Conservation (phyloP, 2,329 filamentous ascomycete genomes). For the Chaetothyriales sp. region DNA sequence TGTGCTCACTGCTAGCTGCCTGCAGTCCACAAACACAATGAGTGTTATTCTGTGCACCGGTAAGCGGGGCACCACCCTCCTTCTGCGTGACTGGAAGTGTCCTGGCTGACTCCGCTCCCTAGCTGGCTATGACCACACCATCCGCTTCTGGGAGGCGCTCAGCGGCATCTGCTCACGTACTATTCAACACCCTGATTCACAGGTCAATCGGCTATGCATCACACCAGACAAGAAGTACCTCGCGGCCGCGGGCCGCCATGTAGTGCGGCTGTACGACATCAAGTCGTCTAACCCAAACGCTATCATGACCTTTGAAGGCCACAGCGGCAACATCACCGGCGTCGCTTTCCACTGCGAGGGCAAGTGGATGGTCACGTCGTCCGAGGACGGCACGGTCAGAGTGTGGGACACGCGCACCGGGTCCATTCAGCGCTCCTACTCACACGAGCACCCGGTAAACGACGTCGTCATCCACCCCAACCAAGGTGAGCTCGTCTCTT, state of each 20-base stretch:
- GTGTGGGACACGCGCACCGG: conserved; percentile 89
- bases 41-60: conserved; percentile 56
- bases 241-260: conserved; percentile 66
- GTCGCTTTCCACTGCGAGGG: conserved; percentile 97
- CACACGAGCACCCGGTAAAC: conserved; percentile 76
- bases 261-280: conserved; percentile 96
- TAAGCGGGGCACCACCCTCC: conserved; percentile 23
- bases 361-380: conserved; percentile 99
- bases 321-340: conserved; percentile 89
- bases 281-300: conserved; percentile 95
- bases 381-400: conserved; percentile 91
- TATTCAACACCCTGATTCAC: conserved; percentile 94
- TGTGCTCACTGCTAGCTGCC: neutral
- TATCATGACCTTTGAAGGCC: conserved; percentile 85
- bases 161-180: conserved; percentile 96
- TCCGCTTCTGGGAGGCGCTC: conserved; percentile 93
- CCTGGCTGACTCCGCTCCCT: conserved; percentile 17
- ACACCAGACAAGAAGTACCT: conserved; percentile 95
- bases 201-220: conserved; percentile 96
- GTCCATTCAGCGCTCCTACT: conserved; percentile 81
- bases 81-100: conserved; percentile 7
- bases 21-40: conserved; percentile 28
- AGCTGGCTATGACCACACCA: conserved; percentile 65
- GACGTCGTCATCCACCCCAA: conserved; percentile 99
- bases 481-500: conserved; percentile 94